Percentiles rank a stretch among this genome's conserved stretches.
These are phyloP conservation scores for Chrysosporium queenslandicum DNA, from an alignment of 2,329 filamentous ascomycete species.

Conservation along the genomic window DNA sequence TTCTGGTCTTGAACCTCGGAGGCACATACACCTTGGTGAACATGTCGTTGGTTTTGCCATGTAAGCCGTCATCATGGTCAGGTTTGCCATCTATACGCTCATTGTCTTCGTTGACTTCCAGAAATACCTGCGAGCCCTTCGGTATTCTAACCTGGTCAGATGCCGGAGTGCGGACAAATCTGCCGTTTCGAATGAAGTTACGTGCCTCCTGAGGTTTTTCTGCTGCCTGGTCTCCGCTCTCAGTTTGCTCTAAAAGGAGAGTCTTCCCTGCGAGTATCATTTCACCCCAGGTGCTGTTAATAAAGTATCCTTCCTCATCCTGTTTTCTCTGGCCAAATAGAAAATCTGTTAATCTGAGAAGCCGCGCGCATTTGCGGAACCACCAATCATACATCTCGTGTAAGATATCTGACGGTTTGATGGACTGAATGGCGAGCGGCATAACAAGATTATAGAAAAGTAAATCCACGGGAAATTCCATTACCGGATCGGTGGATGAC, in stretches of 20 bases:
- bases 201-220: conserved; percentile 28
- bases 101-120: conserved; percentile 61
- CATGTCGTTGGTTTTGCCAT: conserved; percentile 50
- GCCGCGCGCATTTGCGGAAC: conserved; percentile 77
- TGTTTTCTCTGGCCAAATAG: conserved; percentile 72
- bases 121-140: conserved; percentile 70
- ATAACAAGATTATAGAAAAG: conserved; percentile 96
- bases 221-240: conserved; percentile 27
- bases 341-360: conserved; percentile 77
- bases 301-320: conserved; percentile 69
- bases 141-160: conserved; percentile 92
- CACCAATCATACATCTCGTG: conserved; percentile 90
- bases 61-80: conserved; percentile 47
- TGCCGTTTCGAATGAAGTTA: conserved; percentile 57
- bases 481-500: conserved; percentile 79
- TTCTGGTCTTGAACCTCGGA: conserved; percentile 68
- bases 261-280: conserved; percentile 22
- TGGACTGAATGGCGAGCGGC: conserved; percentile 71
- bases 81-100: conserved; percentile 51
- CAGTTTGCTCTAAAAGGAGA: not conserved
- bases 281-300: conserved; percentile 50
- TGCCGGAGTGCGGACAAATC: conserved; percentile 82
- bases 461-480: conserved; percentile 90
- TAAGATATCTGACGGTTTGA: conserved; percentile 75
- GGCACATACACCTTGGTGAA: conserved; percentile 72